Evolutionary conservation across 441 rosid genomes (phyloP).

Genomic region (Populus hybrid): DNA sequence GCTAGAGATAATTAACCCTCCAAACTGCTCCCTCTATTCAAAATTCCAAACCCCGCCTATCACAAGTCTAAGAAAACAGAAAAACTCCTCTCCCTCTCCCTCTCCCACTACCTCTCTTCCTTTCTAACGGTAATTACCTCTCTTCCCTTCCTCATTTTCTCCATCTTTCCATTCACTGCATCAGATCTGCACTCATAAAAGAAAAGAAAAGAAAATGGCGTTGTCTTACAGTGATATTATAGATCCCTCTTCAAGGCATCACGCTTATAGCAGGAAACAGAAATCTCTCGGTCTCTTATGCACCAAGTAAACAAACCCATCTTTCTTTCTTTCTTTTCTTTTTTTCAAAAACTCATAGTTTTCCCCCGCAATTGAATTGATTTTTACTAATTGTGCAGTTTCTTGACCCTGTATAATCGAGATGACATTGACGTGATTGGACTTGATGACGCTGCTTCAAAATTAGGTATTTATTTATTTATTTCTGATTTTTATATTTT

Average conservation of each 20-base stretch:
- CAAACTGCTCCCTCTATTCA: no score
- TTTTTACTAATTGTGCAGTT: slow-evolving; percentile 32
- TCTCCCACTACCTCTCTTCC: no score
- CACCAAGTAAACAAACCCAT: slow-evolving; percentile 46
- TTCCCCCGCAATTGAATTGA: background rate
- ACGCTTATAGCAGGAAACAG: slow-evolving; percentile 59
- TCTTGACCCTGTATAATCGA: slow-evolving; percentile 51
- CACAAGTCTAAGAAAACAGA: no score
- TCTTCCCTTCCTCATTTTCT: no score
- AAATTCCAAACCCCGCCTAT: no score
- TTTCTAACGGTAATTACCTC: no score
- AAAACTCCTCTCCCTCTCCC: no score
- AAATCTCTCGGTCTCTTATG: slow-evolving; percentile 75
- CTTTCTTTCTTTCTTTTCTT: background rate
- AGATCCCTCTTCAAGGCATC: slow-evolving; percentile 10
- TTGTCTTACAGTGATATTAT: no score
- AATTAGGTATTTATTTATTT: slow-evolving; percentile 42
- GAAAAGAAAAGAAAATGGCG: no score
- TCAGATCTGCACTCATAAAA: no score
- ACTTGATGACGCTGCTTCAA: slow-evolving; percentile 65
- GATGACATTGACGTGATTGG: slow-evolving; percentile 54
- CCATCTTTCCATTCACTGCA: no score
- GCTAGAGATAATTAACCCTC: no score
- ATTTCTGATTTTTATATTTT: background rate
- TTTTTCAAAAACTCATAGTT: background rate